Evolutionary conservation across 352 stramenopile genomes (phyloP).

Genomic region (Globisporangium camurandrum): DNA sequence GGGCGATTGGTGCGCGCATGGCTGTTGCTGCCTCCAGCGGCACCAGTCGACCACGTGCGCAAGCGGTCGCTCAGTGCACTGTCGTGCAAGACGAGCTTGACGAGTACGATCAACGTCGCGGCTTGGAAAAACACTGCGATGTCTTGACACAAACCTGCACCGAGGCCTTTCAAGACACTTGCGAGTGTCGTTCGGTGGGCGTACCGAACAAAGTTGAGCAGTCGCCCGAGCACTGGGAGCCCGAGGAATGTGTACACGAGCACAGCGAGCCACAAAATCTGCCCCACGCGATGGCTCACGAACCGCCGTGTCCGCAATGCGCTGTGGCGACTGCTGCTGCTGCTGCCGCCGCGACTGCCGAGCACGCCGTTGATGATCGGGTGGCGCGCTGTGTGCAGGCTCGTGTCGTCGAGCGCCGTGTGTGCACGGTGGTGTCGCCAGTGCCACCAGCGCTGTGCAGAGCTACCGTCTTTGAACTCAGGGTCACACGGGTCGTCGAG

Average conservation of each 20-base stretch:
- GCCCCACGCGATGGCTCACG: slow-evolving; percentile 32
- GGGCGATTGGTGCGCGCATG: too few species aligned
- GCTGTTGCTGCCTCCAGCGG: too few species aligned
- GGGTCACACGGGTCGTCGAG: slow-evolving; percentile 16
- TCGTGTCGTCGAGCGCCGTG: slow-evolving; percentile 16
- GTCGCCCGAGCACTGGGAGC: slow-evolving; percentile 46
- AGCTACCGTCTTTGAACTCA: slow-evolving; percentile 11
- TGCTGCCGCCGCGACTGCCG: slow-evolving; percentile 9
- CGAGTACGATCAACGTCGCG: slow-evolving; percentile 53
- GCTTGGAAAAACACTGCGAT: slow-evolving; percentile 57
- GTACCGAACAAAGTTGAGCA: slow-evolving; percentile 55
- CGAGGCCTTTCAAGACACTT: slow-evolving; percentile 40
- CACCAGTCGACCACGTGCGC: too few species aligned
- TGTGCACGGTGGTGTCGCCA: slow-evolving; percentile 10
- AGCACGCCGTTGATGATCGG: slow-evolving; percentile 12
- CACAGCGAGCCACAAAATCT: slow-evolving; percentile 58
- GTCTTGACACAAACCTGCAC: slow-evolving; percentile 44
- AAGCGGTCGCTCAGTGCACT: too few species aligned
- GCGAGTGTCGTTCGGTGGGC: slow-evolving; percentile 38
- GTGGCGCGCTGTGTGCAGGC: slow-evolving; percentile 3
- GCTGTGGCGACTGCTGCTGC: too few species aligned
- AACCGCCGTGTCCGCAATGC: slow-evolving; percentile 5
- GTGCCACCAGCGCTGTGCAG: slow-evolving; percentile 7
- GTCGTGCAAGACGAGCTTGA: slow-evolving; percentile 52
- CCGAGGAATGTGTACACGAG: slow-evolving; percentile 64